Percentiles rank a stretch among this genome's conserved stretches.
phyloP scores from a whole-genome alignment of 352 stramenopile species.

The Pythium brassicae region DNA sequence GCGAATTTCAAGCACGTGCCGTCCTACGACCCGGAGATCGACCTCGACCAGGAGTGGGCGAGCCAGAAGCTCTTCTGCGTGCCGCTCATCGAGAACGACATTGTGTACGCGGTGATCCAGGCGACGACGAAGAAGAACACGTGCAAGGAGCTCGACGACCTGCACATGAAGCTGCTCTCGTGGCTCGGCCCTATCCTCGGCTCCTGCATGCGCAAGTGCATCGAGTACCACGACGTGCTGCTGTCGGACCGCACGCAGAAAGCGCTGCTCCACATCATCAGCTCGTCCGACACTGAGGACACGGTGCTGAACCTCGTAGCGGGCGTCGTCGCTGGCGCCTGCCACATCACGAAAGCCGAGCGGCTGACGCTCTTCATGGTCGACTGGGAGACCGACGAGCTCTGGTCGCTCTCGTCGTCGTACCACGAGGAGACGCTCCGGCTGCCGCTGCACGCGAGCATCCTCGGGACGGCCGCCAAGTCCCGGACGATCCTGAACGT shows the following conservation, averaged over 20 bases:
- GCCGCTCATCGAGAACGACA: slow-evolving; percentile 60
- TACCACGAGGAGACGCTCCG: slow-evolving; percentile 69
- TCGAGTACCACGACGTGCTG: slow-evolving; percentile 82
- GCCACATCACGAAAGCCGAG: slow-evolving; percentile 80
- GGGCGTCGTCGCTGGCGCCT: slow-evolving; percentile 72
- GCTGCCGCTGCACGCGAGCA: slow-evolving; percentile 50
- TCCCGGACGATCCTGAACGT: slow-evolving; percentile 73
- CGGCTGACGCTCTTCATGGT: slow-evolving; percentile 78
- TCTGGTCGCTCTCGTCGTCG: slow-evolving; percentile 77
- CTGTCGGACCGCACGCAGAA: slow-evolving; percentile 82
- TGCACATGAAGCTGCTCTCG: slow-evolving; percentile 70
- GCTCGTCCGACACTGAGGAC: slow-evolving; percentile 76
- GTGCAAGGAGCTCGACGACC: slow-evolving; percentile 43
- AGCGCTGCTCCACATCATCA: slow-evolving; percentile 81
- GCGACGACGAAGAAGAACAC: slow-evolving; percentile 39
- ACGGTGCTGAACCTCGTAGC: slow-evolving; percentile 84
- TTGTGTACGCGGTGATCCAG: slow-evolving; percentile 79
- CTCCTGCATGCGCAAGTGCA: slow-evolving; percentile 82
- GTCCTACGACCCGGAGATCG: slow-evolving; percentile 60
- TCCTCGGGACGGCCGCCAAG: slow-evolving; percentile 54
- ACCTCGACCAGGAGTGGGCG: slow-evolving; percentile 50
- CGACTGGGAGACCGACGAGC: slow-evolving; percentile 78
- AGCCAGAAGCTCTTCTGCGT: slow-evolving; percentile 72
- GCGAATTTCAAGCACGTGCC: slow-evolving; percentile 42
- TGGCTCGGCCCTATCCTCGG: slow-evolving; percentile 80